Evolutionary conservation across 768 basidiomycete species (phyloP).

Genomic region (Filobasidium wieringae): DNA sequence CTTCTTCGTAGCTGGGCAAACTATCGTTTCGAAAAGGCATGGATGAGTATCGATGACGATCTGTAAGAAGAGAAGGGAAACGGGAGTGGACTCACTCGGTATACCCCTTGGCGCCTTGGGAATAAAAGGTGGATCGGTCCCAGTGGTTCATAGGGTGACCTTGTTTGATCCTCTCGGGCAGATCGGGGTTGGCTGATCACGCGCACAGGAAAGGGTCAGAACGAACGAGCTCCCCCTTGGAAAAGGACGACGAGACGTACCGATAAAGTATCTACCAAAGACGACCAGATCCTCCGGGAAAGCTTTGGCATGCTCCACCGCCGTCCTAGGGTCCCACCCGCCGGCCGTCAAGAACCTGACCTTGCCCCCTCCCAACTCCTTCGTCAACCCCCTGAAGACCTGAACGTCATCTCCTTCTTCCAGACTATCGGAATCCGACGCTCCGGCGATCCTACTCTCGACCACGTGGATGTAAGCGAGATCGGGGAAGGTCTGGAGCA

Average conservation of each 20-base stretch:
- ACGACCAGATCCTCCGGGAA: slow-evolving; percentile 17
- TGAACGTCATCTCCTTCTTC: slow-evolving; percentile 12
- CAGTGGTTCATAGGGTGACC: slow-evolving; percentile 10
- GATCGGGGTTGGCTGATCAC: slow-evolving; percentile 17
- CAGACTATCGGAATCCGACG: slow-evolving; percentile 9
- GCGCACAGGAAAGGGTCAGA: neutral
- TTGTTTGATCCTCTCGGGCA: slow-evolving; percentile 17
- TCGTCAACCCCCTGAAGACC: slow-evolving; percentile 12
- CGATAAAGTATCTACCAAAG: slow-evolving; percentile 20
- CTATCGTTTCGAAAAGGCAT: too few relatives aligned
- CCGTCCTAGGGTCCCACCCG: neutral
- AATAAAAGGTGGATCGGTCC: slow-evolving; percentile 22
- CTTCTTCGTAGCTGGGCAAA: too few relatives aligned
- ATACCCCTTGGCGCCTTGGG: slow-evolving; percentile 17
- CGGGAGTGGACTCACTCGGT: slow-evolving; percentile 12
- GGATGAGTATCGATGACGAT: too few relatives aligned
- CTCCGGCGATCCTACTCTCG: slow-evolving; percentile 10
- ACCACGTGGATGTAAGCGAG: slow-evolving; percentile 16
- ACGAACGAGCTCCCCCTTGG: too few relatives aligned
- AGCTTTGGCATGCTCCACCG: neutral
- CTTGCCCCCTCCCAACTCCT: neutral
- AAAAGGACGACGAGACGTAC: neutral
- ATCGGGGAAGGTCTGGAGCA: slow-evolving; percentile 10
- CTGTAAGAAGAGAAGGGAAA: too few relatives aligned
- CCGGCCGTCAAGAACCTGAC: neutral